Evolutionary conservation across 768 basidiomycete species (phyloP), one percentile per base, ranked within the genome.

Genomic region (Pisolithus orientalis): DNA sequence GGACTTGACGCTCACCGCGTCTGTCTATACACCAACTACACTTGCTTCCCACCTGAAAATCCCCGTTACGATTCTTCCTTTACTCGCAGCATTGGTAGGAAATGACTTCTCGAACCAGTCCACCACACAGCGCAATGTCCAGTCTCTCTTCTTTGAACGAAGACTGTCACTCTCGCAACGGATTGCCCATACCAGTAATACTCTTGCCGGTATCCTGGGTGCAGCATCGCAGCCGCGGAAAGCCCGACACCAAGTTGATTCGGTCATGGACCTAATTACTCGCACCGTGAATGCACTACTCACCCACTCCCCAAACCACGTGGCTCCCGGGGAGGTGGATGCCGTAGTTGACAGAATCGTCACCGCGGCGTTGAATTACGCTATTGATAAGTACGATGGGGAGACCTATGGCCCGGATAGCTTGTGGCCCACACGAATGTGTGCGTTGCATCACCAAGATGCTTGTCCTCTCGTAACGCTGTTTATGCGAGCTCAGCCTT

Each of bases 221-320:
- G 72, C 78, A 11, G 70, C 73, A 17, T 62, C 75, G n/a, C 67
- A 70, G 46, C 78, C 75, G 54, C 73, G 72, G 37, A 79, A 76
- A 52, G 69, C 70, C 32, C 82, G 77, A 60, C 74, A 82, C 53
- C 77, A 73, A 62, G 73, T 87, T 13, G 80, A 75, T 28, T 82
- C 81, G 56, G 87, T 87, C 45, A 84, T 89, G 78, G 84, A 89
- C 63, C 79, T 90, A 55, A 88, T 90, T 51, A 83, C 83, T 53
- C 74, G 77, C 46, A 79, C 85, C 0, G 83, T 88, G 17, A 77
- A 78, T 47, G 68, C 78, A 1, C 73, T 90, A 6, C 68, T 87
- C 24, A 71, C 83, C 53, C 74, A 78, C 4, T 63, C 70, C 8
- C 65, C 75, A 14, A 72, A 73, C 3, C 62, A 53, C 51, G 67